Percentiles rank a stretch among this genome's conserved stretches.
phyloP scores from a whole-genome alignment of 177 flowering plant genomes.

The Vitis hybrid region DNA sequence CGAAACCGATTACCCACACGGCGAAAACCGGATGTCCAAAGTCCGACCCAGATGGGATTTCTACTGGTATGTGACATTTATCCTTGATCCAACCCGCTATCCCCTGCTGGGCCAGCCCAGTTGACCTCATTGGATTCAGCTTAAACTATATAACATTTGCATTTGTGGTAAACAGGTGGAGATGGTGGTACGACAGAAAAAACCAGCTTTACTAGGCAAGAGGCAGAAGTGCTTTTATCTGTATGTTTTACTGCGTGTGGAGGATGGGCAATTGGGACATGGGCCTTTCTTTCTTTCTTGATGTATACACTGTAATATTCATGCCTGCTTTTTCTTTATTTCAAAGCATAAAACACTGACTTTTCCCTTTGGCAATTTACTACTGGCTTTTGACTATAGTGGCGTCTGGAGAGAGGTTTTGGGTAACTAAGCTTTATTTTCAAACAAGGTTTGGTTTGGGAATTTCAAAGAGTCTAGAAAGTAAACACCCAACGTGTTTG shows the following conservation, averaged over 20 bases:
- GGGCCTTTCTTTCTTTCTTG: background rate
- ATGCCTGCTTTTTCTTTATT: constrained; percentile 5
- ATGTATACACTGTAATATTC: too few species aligned
- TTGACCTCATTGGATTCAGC: background rate
- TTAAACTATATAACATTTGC: background rate
- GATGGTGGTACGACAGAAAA: constrained; percentile 74
- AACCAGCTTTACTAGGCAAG: constrained; percentile 54
- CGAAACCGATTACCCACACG: constrained; percentile 66
- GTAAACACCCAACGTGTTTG: too few species aligned
- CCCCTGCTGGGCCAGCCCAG: too few species aligned
- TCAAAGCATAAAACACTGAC: constrained; percentile 7
- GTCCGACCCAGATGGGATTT: constrained; percentile 91
- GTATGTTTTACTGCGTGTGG: constrained; percentile 6
- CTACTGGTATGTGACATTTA: constrained; percentile 52
- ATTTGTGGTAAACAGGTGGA: constrained; percentile 62
- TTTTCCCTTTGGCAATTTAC: background rate
- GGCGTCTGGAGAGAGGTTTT: too few species aligned
- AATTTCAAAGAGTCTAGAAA: too few species aligned
- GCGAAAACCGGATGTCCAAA: constrained; percentile 74
- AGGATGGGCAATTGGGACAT: background rate
- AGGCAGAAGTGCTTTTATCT: background rate
- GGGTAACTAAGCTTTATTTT: too few species aligned
- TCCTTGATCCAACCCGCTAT: too few species aligned
- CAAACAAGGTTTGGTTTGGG: too few species aligned
- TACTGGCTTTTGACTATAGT: background rate